Base-by-base conservation (phyloP, 192 early-diverging fungal species). In the Mortierella alpina region DNA sequence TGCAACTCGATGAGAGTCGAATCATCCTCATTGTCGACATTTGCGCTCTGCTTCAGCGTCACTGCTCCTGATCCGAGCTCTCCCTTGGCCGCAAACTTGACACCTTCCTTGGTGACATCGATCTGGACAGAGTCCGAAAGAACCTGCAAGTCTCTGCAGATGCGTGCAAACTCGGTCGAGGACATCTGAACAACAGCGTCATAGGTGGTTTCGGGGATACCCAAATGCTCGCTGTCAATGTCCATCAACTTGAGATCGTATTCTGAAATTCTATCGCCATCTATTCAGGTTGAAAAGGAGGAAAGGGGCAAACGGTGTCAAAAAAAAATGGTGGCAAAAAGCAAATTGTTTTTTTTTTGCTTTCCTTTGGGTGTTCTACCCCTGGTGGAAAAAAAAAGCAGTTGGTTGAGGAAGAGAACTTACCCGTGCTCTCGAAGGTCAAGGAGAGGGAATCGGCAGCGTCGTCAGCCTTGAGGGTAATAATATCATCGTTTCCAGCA, bases 161-260 rank as follows among this genome's bases (percentile, higher is more conserved):
- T 98, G 60, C 96, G 92, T 57, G 93, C 88, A 85, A 98, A 99
- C 85, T 97, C 95, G 63, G 85, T 78, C 14, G 95, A 91, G 64
- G 93, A 92, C 95, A 99, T 95, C 51, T 87, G 88, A 13, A 98
- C 92, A 41, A 91, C 92, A 12, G 93, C 93, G 73, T 98, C 96
- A 83, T 98, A 99, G 44, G 90, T 89, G 15, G 94, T 95, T 11
- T 99, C 98, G 53, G 97, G 97, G 63, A 98, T 98, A 70, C 94
- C 95, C 58, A 98, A 88, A 80, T 97, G 93, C 66, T 99, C 98
- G 50, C 89, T 89, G 84, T 99, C 98, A 82, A 99, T 98, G 81
- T 97, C 95, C 96, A 99, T 98, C 50, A 99, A 90, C 89, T 98
- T 99, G 55, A 99, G 86, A 66, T 97, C 94, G 84, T 95, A 99